Percentiles rank a stretch among this genome's conserved stretches.
These are phyloP conservation scores for Paraconiothyrium sp. DNA, from an alignment of 2,329 filamentous ascomycete genomes.

Conservation along the genomic window DNA sequence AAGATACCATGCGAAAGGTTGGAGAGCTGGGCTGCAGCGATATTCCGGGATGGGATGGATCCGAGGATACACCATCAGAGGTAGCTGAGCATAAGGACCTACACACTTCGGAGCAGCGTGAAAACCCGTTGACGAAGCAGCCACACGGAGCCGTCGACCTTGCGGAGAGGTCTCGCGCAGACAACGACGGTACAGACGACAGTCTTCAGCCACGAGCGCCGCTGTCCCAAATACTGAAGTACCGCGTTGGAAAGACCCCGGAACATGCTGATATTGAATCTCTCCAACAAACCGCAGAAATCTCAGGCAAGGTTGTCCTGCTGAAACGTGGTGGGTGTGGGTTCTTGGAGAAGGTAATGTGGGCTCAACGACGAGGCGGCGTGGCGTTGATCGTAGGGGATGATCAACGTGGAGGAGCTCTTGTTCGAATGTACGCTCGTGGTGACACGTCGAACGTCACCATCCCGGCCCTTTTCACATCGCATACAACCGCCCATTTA, in stretches of 20 bases:
- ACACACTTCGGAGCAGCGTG: slow-evolving; percentile 20
- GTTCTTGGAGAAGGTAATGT: slow-evolving; percentile 96
- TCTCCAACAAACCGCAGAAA: slow-evolving; percentile 90
- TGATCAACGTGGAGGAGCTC: slow-evolving; percentile 83
- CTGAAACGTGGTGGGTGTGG: slow-evolving; percentile 93
- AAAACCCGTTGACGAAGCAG: slow-evolving; percentile 18
- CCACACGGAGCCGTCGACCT: slow-evolving; percentile 1
- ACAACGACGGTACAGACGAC: slow-evolving; percentile 84
- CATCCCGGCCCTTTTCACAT: slow-evolving; percentile 94
- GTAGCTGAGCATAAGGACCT: slow-evolving; percentile 19
- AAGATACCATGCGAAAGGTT: slow-evolving; percentile 73
- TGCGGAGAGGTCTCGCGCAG: slow-evolving; percentile 20
- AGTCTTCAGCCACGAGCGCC: slow-evolving; percentile 70
- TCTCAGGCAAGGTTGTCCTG: slow-evolving; percentile 90
- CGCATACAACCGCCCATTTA: slow-evolving; percentile 91
- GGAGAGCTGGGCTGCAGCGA: slow-evolving; percentile 95
- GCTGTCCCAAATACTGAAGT: slow-evolving; percentile 48
- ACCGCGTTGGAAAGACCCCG: slow-evolving; percentile 41
- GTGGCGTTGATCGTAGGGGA: slow-evolving; percentile 93
- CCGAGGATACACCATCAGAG: slow-evolving; percentile 22
- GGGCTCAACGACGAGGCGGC: slow-evolving; percentile 90
- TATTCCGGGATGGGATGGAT: slow-evolving; percentile 81
- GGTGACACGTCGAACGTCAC: slow-evolving; percentile 95
- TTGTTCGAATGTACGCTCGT: slow-evolving; percentile 98
- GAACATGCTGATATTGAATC: slow-evolving; percentile 88